phyloP scores from a whole-genome alignment of 106 monocot species.

The Dendrobium huoshanense region DNA sequence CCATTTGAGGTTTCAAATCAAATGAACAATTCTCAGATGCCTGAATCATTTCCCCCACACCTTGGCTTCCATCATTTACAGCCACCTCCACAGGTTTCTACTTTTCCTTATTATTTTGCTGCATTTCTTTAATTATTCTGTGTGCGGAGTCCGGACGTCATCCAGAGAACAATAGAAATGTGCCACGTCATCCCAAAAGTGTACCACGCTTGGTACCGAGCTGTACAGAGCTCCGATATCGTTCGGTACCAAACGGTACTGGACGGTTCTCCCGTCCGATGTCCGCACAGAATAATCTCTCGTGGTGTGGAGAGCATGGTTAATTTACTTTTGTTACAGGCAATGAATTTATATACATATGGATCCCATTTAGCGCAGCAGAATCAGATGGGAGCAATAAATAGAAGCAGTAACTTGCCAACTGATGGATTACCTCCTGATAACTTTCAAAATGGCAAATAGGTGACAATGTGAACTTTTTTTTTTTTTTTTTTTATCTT shows the following conservation, averaged over 20 bases:
- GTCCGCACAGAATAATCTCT: neutral
- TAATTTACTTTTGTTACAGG: slow-evolving; percentile 26
- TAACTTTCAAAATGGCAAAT: slow-evolving; percentile 16
- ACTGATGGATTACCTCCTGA: slow-evolving; percentile 19
- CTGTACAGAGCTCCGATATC: no score
- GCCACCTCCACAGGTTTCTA: slow-evolving; percentile 26
- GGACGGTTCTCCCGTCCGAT: no score
- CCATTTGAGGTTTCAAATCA: slow-evolving; percentile 34
- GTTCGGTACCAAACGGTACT: no score
- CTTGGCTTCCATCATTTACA: slow-evolving; percentile 52
- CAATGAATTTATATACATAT: slow-evolving; percentile 40
- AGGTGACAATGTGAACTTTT: slow-evolving; percentile 2
- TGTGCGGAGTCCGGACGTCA: no score
- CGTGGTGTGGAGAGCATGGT: neutral
- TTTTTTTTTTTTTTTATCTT: neutral
- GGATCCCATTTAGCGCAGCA: slow-evolving; percentile 32
- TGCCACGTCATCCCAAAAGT: no score
- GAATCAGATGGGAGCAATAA: slow-evolving; percentile 28
- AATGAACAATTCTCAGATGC: slow-evolving; percentile 24
- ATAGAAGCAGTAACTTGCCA: slow-evolving; percentile 14
- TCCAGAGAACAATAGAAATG: no score
- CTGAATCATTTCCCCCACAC: slow-evolving; percentile 24
- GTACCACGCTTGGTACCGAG: no score
- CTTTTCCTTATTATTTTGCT: neutral
- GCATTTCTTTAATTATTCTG: neutral